Percentiles rank a stretch among this genome's conserved stretches.
These are phyloP conservation scores for Tetracladium maxilliforme DNA, from an alignment of 2,329 filamentous ascomycete species.

Conservation along the genomic window DNA sequence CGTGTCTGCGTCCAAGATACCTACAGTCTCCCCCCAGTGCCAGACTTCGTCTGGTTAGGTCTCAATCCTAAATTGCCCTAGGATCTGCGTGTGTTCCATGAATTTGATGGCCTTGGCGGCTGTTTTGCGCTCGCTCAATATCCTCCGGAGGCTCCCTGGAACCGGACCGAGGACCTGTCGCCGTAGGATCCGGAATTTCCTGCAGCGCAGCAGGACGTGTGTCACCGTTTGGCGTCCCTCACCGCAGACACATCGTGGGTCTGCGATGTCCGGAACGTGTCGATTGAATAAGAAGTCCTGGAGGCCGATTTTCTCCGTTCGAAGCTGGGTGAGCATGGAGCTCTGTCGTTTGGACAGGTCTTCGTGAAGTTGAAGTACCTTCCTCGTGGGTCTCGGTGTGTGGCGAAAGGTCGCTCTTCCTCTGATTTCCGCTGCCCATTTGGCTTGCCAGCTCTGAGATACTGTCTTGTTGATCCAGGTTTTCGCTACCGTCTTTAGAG, in stretches of 20 bases:
- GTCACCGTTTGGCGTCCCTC: slow-evolving; percentile 5
- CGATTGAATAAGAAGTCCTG: slow-evolving; percentile 5
- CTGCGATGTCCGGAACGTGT: slow-evolving; percentile 4
- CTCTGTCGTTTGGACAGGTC: slow-evolving; percentile 5
- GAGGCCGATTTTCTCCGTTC: slow-evolving; percentile 7
- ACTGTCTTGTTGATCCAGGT: slow-evolving; percentile 2
- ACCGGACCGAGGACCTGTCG: no score
- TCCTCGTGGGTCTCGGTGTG: slow-evolving; percentile 3
- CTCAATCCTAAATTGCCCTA: no score
- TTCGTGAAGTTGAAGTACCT: slow-evolving; percentile 5
- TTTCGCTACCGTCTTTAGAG: no score
- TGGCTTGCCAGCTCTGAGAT: slow-evolving; percentile 1
- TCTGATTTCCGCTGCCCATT: slow-evolving; percentile 2
- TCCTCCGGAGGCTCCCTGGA: no score
- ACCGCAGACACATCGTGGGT: slow-evolving; percentile 5
- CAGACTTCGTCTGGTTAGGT: no score
- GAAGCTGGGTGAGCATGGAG: slow-evolving; percentile 6
- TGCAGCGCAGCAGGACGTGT: slow-evolving; percentile 4
- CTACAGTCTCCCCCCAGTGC: no score
- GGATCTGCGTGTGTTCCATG: no score
- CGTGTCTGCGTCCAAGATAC: no score
- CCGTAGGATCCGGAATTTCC: slow-evolving; percentile 3
- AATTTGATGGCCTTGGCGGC: no score
- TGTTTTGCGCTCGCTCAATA: no score
- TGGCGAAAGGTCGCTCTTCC: slow-evolving; percentile 5